Conservation (phyloP, 2,329 filamentous ascomycete species). For the Colletotrichum ledebouriae region DNA sequence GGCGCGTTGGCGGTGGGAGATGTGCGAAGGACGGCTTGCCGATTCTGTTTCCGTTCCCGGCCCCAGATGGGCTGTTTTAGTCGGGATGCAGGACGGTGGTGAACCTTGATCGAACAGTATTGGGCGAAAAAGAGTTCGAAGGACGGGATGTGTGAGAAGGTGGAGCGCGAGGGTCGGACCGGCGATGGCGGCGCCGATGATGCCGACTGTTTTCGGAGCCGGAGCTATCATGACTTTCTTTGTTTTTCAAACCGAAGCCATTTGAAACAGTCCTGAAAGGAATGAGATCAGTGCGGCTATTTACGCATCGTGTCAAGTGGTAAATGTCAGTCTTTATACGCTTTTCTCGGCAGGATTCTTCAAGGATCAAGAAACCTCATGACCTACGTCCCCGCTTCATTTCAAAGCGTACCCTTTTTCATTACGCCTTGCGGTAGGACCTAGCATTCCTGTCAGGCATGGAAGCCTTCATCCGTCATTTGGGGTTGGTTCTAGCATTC, state of each 20-base stretch:
- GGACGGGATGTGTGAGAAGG: slow-evolving; percentile 42
- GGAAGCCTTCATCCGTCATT: neutral
- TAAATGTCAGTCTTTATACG: neutral
- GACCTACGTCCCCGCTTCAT: neutral
- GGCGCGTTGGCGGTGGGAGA: slow-evolving; percentile 33
- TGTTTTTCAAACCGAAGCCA: neutral
- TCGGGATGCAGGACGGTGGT: slow-evolving; percentile 7
- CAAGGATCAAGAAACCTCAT: slow-evolving; percentile 1
- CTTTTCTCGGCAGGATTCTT: neutral
- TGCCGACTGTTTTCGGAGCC: slow-evolving; percentile 33
- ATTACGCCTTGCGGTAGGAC: neutral
- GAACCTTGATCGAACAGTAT: slow-evolving; percentile 36
- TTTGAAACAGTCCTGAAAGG: too few relatives aligned
- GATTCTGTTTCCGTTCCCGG: neutral
- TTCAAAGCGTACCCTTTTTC: too few relatives aligned
- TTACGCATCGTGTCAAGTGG: neutral
- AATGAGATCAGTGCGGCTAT: neutral
- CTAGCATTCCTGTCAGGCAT: neutral
- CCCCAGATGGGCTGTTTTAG: neutral
- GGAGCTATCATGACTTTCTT: neutral
- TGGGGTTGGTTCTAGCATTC: slow-evolving; percentile 6
- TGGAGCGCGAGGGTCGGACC: slow-evolving; percentile 42
- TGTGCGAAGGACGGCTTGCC: neutral
- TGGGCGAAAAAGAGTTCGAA: slow-evolving; percentile 33
- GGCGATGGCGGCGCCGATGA: slow-evolving; percentile 40